Base-by-base conservation (phyloP, 345 rosid genomes). In the Gossypium sturtianum region DNA sequence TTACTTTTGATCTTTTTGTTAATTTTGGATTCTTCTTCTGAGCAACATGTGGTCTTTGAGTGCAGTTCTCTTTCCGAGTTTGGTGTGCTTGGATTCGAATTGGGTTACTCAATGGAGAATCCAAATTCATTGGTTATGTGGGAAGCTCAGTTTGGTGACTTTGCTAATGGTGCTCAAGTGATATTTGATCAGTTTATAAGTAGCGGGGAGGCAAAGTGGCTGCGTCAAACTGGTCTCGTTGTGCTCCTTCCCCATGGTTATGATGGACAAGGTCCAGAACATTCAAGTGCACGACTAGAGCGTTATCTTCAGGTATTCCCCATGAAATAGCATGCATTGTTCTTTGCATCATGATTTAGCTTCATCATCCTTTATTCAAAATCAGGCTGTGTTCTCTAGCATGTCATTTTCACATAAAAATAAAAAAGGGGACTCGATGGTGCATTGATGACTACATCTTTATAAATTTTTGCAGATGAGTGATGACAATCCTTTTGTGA, bases 91-190 rank as follows among this genome's bases (percentile, higher is more conserved):
- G 97, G 97, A 44, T 91, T 91, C 29, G 97, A 91, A 70, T 77
- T 91, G 86, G 97, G 97, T 74, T 91, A 87, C 85, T 91, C 93
- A 0, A 91, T 91, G 97, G 91, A 91, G 87, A 91, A 80, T 56
- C 94, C 97, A 57, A 89, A 91, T 67, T 85, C 94, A 8, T 80
- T 91, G 86, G 89, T 91, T 51, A 68, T 91, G 12, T 89, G 97
- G 94, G 90, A 91, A 79, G 94, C 97, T 64, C 94, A 91, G 53
- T 91, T 91, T 84, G 97, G 97, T 76, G 93, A 91, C 77, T 91
- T 91, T 70, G 73, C 94, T 72, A 91, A 89, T 84, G 97, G 94
- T 48, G 93, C 90, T 77, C 97, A 91, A 80, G 97, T 89, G 66
- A 88, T 91, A 74, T 91, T 89, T 70, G 94, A 91, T 78, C 94